Base-by-base conservation (phyloP, 140 eudicot species). In the Anethum foeniculum region DNA sequence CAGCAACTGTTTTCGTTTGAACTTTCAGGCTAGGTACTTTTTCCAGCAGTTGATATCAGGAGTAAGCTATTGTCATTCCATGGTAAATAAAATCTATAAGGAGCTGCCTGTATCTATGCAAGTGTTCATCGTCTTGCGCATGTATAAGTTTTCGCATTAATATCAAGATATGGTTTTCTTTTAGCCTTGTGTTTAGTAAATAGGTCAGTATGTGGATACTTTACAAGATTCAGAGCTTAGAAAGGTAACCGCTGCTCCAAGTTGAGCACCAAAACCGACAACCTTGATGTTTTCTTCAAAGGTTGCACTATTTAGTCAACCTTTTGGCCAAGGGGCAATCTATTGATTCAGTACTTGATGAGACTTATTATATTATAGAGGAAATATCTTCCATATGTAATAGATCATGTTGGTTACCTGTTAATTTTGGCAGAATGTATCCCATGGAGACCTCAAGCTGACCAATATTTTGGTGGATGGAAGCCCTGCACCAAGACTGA, bases 21-120 rank as follows among this genome's bases (percentile, higher is more conserved):
- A 80, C 32, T 87, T 84, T 83, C 89, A 93, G 98, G 93, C 98
- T 77, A 85, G 98, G 74, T 93, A 90, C 87, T 93, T 93, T 87
- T 93, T 90, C 79, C 98, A 93, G 88, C 98, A 93, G 86, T 94
- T 93, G 78, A 93, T 93, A 60, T 93, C 92, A 19, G 98, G 98
- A 73, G 98, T 93, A 77, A 76, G 87, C 87, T 91, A 88, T 82
- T 91, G 97, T 62, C 98, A 93, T 82, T 67, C 87, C 86, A 88
- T 90, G 98, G 98, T 93, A 87, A 88, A 80, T 12, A 28, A 38
- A 39, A 64, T 64, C 2, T 64, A 36, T 16, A 21, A 19, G 62
- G 25, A 56, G n/a, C 54, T 23, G 25, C 79, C 54, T 28, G 38
- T 34, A 34, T 34, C 38, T 34, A 34, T 34, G 38, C 38, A 34